Evolutionary conservation across 345 rosid species (phyloP).

Genomic region (Salix purpurea): DNA sequence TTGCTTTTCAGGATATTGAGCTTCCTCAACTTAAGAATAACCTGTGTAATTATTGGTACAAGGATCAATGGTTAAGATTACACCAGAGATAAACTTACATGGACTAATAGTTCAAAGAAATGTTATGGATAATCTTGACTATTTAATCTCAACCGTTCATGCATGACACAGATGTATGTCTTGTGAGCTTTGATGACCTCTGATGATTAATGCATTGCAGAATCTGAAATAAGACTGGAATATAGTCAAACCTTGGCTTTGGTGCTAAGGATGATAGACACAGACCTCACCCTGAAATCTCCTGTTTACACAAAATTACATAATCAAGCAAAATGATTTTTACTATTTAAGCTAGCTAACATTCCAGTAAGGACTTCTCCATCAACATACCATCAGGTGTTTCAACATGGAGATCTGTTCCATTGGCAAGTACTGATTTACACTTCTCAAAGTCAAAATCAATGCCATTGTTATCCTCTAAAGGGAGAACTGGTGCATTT

Average conservation of each 20-base stretch:
- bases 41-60: slow-evolving; percentile 35
- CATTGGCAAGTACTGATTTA: slow-evolving; percentile 56
- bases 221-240: not conserved
- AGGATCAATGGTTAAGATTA: not conserved
- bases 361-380: not conserved
- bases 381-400: slow-evolving; percentile 60
- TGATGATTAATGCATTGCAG: not conserved
- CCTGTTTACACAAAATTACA: slow-evolving; percentile 39
- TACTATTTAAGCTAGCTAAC: not conserved
- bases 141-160: too few relatives aligned
- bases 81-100: too few relatives aligned
- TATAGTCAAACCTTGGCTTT: slow-evolving; percentile 53
- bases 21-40: slow-evolving; percentile 58
- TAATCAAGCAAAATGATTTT: too few relatives aligned
- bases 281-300: slow-evolving; percentile 56
- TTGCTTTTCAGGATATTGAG: slow-evolving; percentile 65
- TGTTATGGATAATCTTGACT: too few relatives aligned
- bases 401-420: slow-evolving; percentile 67
- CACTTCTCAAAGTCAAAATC: slow-evolving; percentile 59
- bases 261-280: slow-evolving; percentile 48
- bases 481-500: slow-evolving; percentile 61
- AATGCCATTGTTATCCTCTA: slow-evolving; percentile 46
- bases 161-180: too few relatives aligned
- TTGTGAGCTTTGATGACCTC: too few relatives aligned
- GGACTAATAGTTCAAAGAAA: too few relatives aligned